These are phyloP conservation scores for Phytophthora litchii DNA, from an alignment of 352 stramenopile genomes.

Conservation along the genomic window DNA sequence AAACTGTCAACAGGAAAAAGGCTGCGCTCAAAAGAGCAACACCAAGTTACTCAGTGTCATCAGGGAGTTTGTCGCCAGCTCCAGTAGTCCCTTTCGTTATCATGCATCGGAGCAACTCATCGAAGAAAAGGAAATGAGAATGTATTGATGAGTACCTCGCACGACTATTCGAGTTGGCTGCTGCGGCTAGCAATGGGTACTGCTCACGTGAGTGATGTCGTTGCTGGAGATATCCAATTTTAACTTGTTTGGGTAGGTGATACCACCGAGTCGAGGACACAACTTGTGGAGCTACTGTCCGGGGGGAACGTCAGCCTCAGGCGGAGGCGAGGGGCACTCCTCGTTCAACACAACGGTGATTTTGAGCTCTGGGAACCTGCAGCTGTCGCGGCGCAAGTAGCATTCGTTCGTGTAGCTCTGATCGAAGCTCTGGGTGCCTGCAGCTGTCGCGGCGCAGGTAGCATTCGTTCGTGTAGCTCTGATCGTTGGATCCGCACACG, in stretches of 20 bases:
- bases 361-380: neutral
- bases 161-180: too few species aligned
- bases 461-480: neutral
- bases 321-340: neutral
- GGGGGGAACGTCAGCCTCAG: neutral
- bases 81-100: conserved; percentile 6
- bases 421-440: too few species aligned
- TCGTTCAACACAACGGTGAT: neutral
- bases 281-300: neutral
- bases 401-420: neutral
- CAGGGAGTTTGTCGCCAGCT: conserved; percentile 1
- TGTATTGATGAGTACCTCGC: too few species aligned
- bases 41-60: conserved; percentile 19
- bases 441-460: neutral
- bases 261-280: too few species aligned
- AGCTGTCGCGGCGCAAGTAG: neutral
- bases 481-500: neutral
- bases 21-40: conserved; percentile 22
- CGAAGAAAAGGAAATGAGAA: too few species aligned
- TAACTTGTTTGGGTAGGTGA: too few species aligned
- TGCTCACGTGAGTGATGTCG: too few species aligned
- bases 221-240: too few species aligned
- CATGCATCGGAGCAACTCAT: conserved; percentile 23
- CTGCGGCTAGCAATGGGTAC: too few species aligned
- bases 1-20: conserved; percentile 7